Base-by-base conservation (phyloP, 352 stramenopile genomes). In the Peronospora farinosa region DNA sequence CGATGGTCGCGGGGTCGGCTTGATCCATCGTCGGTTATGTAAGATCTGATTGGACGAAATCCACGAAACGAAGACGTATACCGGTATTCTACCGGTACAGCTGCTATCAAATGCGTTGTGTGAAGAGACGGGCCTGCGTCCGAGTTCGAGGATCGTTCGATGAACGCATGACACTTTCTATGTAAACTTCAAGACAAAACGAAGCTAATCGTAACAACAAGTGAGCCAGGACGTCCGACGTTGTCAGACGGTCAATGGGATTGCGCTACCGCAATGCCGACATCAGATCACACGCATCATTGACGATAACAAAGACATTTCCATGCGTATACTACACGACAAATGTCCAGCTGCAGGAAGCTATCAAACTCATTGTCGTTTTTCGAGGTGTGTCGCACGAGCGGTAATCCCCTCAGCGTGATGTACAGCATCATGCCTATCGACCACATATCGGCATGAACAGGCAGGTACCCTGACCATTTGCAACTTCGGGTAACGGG, bases 381-480 rank as follows among this genome's bases (percentile, higher is more conserved):
- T 9, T 59, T 43, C 8, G 50, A 59, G 0, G 72, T 65, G n/a
- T 40, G 59, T 1, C 57, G 51, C 15, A 68, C 54, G 1, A 83
- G 62, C 13, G 71, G 72, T 3, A 72, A 80, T 0, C 75, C 75
- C 0, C 69, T 74, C 17, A 87, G 21, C 63, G 85, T 75, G 51
- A 84, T 72, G 64, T 83, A 87, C 9, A 84, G 42, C 47, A 83
- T 66, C 40, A 86, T 67, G 3, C 75, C 72, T 1, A 86, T 23
- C n/a, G 75, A 78, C 72, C 75, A 86, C 64, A 84, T 78, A 40
- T 86, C 75, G n/a, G 72, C 75, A 1, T 41, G 57, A 2, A 40
- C 40, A 0, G 74, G 69, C 16, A 73, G 60, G 58, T 85, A 85
- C 17, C 12, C 13, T 61, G 21, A 9, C 57, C 46, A 2, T 51